Evolutionary conservation across 805 yeast genomes (phyloP), one percentile per base, ranked within the genome.

Genomic region (Myxozyma mucilagina): DNA sequence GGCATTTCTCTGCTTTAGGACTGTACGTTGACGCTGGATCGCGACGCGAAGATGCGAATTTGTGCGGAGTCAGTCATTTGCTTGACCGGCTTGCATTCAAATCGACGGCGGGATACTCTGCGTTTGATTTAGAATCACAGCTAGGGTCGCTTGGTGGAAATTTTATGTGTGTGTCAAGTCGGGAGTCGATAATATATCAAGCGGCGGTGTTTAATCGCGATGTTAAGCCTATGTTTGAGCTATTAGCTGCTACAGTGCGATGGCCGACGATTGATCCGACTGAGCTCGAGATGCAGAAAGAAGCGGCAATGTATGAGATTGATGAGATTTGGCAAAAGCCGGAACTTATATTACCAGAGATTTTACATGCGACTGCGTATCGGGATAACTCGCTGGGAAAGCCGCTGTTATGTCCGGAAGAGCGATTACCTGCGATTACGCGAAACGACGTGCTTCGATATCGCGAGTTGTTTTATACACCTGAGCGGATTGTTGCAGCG

Each of bases 161-260:
- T 73, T 91, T 88, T 75, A 92, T 90, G 84, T 89, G 96, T 71
- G 87, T 96, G 0, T 87, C 97, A 0, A 89, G 96, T 7, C 81
- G 99, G 70, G 99, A 94, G 74, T 83, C 96, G 3, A 81, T 93
- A 78, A 84, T 93, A 76, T 94, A 94, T 74, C 98, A 94, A 75
- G 96, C 97, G 1, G 87, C 96, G 2, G 96, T 91, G 0, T 93
- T 94, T 80, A 92, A 92, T 72, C 80, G 81, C 48, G 97, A 92
- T 70, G 85, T 87, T 9, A 93, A 84, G 43, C 78, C 80, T 66
- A 90, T 94, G 96, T 83, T 89, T 65, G 81, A 82, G 49, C 78
- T 90, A 49, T 78, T 94, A 68, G 77, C 89, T 31, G 92, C 91
- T 66, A 90, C 97, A 0, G 87, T 93, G 2, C 77, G 87, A 11